Conservation (phyloP, 306 rosid genomes). For the Lablab purpureus region DNA sequence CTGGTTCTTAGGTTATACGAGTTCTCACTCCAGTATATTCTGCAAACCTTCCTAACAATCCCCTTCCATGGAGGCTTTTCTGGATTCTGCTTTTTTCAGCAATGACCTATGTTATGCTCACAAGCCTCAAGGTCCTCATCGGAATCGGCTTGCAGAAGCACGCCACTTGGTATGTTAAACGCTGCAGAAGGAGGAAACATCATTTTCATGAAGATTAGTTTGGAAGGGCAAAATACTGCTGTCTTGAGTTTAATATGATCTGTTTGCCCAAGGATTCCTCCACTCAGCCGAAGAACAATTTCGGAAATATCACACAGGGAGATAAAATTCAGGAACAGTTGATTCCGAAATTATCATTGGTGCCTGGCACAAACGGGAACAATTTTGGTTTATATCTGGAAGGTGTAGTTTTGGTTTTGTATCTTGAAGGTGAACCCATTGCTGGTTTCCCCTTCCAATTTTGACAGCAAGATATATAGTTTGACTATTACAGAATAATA, state of each 20-base stretch:
- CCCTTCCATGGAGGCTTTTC: conserved; percentile 80
- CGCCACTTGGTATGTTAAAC: conserved; percentile 85
- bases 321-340: conserved; percentile 3
- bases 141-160: conserved; percentile 81
- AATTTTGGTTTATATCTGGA: conserved; percentile 27
- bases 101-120: conserved; percentile 83
- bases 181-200: conserved; percentile 80
- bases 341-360: conserved; percentile 28
- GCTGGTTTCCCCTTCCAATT: conserved; percentile 60
- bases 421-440: conserved; percentile 39
- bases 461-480: conserved; percentile 53
- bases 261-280: conserved; percentile 38
- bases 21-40: conserved; percentile 93
- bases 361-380: conserved; percentile 32
- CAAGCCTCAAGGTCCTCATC: conserved; percentile 90
- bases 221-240: conserved; percentile 29
- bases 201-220: conserved; percentile 83
- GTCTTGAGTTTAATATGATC: conserved; percentile 21
- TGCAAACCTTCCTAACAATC: conserved; percentile 75
- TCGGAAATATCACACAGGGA: conserved; percentile 16
- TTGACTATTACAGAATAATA: conserved; percentile 41
- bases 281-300: conserved; percentile 15
- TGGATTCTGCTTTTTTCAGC: conserved; percentile 65
- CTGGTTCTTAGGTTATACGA: conserved; percentile 76
- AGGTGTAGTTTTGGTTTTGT: not conserved